phyloP scores from a whole-genome alignment of 2,329 filamentous ascomycete genomes.

The Colletotrichum phormii region DNA sequence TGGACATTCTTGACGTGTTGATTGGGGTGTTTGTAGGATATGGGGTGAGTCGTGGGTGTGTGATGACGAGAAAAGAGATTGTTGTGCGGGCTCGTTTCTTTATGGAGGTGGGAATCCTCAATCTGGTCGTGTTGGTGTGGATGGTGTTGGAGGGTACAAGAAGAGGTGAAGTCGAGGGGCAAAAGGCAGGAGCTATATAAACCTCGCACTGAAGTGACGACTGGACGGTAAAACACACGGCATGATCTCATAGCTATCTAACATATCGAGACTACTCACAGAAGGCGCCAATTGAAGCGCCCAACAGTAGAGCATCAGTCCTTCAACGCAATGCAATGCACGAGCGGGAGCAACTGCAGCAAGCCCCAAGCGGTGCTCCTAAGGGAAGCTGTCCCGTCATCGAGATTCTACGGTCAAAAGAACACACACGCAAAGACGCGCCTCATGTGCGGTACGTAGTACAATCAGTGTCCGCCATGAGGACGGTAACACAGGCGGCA shows the following conservation, averaged over 20 bases:
- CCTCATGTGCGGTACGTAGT: not conserved
- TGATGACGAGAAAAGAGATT: too few species aligned
- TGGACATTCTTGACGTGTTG: conserved; percentile 26
- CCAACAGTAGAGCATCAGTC: not conserved
- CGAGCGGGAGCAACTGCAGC: not conserved
- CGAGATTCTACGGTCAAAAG: not conserved
- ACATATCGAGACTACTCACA: not conserved
- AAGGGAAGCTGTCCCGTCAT: not conserved
- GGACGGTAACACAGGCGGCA: not conserved
- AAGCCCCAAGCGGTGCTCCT: conserved; percentile 3
- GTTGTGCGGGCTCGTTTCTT: not conserved
- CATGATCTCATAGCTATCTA: conserved; percentile 31
- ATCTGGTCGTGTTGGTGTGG: not conserved
- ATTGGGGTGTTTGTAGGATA: not conserved
- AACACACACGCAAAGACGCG: not conserved
- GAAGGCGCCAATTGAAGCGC: not conserved
- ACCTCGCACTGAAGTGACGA: not conserved
- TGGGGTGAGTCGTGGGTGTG: not conserved
- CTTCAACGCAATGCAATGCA: not conserved
- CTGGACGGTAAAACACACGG: not conserved
- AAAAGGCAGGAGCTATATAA: conserved; percentile 14
- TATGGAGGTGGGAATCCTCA: not conserved
- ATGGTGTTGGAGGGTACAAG: not conserved
- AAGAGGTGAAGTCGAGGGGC: not conserved
- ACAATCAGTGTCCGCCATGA: not conserved